phyloP scores from a whole-genome alignment of 2,329 filamentous ascomycete species.

The Neobulgaria alba region DNA sequence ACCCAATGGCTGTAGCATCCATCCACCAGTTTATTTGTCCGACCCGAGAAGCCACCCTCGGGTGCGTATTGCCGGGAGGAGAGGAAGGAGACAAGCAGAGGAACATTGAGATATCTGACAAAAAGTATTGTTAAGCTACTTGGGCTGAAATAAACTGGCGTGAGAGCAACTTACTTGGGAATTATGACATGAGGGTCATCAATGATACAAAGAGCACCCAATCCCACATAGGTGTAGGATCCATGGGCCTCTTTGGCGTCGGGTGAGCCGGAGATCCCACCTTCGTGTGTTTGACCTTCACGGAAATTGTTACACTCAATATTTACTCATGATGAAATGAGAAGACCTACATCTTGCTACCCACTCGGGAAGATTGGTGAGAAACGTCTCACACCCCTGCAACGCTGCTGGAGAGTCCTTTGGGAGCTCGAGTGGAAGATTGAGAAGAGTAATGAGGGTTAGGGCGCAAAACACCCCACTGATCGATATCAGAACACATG shows the following conservation, averaged over 20 bases:
- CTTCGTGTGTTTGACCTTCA: slow-evolving; percentile 84
- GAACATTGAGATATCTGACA: slow-evolving; percentile 64
- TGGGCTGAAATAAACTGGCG: neutral
- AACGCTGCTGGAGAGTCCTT: slow-evolving; percentile 59
- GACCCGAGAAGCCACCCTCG: slow-evolving; percentile 85
- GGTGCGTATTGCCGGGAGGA: slow-evolving; percentile 82
- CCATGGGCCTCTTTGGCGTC: slow-evolving; percentile 81
- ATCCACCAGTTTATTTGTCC: slow-evolving; percentile 96
- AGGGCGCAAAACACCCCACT: slow-evolving; percentile 90
- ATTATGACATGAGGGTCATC: slow-evolving; percentile 70
- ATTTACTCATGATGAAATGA: too few relatives aligned
- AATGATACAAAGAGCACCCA: slow-evolving; percentile 81
- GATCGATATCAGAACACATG: neutral
- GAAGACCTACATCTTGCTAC: slow-evolving; percentile 62
- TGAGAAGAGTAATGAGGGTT: slow-evolving; percentile 73
- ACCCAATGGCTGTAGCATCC: slow-evolving; percentile 99
- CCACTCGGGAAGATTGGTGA: slow-evolving; percentile 69
- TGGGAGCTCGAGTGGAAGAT: slow-evolving; percentile 73
- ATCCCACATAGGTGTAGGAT: slow-evolving; percentile 89
- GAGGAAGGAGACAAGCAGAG: slow-evolving; percentile 75
- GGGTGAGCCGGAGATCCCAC: slow-evolving; percentile 80
- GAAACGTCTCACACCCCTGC: slow-evolving; percentile 56
- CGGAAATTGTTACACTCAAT: slow-evolving; percentile 6
- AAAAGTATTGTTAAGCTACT: neutral
- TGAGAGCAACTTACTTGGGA: slow-evolving; percentile 48